These are phyloP conservation scores for Monotropa hypopitys DNA, from an alignment of 179 eudicot species.

Conservation along the genomic window DNA sequence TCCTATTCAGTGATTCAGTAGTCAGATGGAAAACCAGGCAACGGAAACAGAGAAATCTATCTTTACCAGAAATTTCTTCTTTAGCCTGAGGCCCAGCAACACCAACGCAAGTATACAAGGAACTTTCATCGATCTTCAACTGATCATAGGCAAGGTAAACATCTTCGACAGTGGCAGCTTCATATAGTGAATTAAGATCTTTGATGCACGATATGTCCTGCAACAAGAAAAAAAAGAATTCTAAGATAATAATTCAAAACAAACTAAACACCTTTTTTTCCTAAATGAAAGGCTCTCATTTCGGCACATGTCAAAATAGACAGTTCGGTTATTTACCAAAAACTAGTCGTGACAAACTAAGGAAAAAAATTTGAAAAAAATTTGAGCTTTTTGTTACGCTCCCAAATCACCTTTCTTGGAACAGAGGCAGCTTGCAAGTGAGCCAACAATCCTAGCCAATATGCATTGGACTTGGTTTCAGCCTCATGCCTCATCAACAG, in stretches of 20 bases:
- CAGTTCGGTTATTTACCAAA: background rate
- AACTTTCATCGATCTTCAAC: conserved; percentile 70
- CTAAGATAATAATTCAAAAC: conserved; percentile 2
- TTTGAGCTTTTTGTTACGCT: background rate
- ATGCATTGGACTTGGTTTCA: conserved; percentile 88
- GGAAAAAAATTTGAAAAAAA: background rate
- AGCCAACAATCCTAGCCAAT: conserved; percentile 94
- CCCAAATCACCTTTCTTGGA: conserved; percentile 63
- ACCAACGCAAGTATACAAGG: conserved; percentile 84
- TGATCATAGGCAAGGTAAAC: conserved; percentile 77
- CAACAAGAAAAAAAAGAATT: background rate
- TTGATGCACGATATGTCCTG: conserved; percentile 91
- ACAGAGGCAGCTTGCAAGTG: conserved; percentile 87
- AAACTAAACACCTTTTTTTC: background rate
- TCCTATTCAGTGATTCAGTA: background rate
- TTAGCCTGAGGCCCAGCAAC: conserved; percentile 84
- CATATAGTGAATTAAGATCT: conserved; percentile 66
- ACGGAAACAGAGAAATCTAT: background rate
- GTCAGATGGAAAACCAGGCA: background rate
- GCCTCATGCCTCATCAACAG: conserved; percentile 96
- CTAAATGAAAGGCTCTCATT: background rate
- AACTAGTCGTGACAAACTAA: background rate
- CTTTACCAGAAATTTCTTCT: conserved; percentile 55
- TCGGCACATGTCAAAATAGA: background rate
- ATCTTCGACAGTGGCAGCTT: conserved; percentile 65